Conservation (phyloP, 306 rosid genomes). For the Crataegus laevigata region DNA sequence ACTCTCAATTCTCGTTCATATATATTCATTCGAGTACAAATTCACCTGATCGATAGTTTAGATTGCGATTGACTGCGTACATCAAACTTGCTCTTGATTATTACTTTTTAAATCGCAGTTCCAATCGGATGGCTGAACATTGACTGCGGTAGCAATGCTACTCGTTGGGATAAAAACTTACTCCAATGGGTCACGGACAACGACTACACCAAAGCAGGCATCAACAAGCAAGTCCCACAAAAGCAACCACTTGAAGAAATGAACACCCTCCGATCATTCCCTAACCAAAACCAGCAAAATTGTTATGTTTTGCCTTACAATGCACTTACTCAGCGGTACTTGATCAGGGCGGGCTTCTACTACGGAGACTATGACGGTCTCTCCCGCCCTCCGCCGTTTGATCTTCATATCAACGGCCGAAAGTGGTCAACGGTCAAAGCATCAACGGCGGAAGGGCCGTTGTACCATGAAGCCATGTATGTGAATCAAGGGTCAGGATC, state of each 20-base stretch:
- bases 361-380: constrained; percentile 7
- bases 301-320: neutral
- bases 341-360: constrained; percentile 8
- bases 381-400: neutral
- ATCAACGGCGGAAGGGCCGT: constrained; percentile 1
- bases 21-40: neutral
- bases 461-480: neutral
- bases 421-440: neutral
- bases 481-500: neutral
- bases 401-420: neutral
- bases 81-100: neutral
- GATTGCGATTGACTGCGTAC: neutral
- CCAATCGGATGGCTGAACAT: neutral
- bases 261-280: constrained; percentile 9
- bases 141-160: neutral
- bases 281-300: neutral
- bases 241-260: neutral
- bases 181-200: constrained; percentile 1
- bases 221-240: neutral
- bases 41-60: neutral
- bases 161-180: neutral
- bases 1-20: neutral
- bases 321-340: neutral
- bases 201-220: neutral
- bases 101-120: neutral